phyloP scores from a whole-genome alignment of 2,329 filamentous ascomycete genomes.

The Fusarium proliferatum region DNA sequence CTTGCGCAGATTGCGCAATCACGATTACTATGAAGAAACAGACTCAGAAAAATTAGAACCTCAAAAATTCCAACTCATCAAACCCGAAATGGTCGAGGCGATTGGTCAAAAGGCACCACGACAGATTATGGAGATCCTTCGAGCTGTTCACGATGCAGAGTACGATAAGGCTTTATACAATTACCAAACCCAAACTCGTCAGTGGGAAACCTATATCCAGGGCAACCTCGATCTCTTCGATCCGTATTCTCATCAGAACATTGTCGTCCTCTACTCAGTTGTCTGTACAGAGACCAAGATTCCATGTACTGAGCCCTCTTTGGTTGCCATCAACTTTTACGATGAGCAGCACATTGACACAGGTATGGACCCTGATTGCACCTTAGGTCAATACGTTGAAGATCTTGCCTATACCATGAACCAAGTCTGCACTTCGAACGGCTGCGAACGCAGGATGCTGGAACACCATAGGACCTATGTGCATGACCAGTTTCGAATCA shows the following conservation, averaged over 20 bases:
- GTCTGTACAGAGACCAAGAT: conserved; percentile 95
- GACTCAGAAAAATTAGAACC: conserved; percentile 71
- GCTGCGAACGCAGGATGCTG: conserved; percentile 88
- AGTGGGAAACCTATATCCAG: conserved; percentile 96
- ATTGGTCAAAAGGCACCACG: conserved; percentile 82
- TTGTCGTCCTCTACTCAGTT: conserved; percentile 91
- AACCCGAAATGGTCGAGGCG: conserved; percentile 93
- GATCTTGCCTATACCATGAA: conserved; percentile 83
- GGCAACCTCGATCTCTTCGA: conserved; percentile 92
- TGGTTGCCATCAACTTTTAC: conserved; percentile 93
- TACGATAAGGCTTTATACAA: conserved; percentile 95
- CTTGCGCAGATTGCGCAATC: conserved; percentile 83
- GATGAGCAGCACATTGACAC: conserved; percentile 85
- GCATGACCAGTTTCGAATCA: conserved; percentile 93
- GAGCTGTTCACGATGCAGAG: conserved; percentile 95
- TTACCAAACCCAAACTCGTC: conserved; percentile 91
- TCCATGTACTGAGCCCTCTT: conserved; percentile 88
- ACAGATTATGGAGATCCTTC: conserved; percentile 91
- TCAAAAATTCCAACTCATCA: conserved; percentile 88
- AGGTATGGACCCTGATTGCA: conserved; percentile 85
- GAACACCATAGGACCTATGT: conserved; percentile 98
- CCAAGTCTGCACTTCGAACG: conserved; percentile 82
- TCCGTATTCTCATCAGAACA: conserved; percentile 95
- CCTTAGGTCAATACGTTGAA: conserved; percentile 94
- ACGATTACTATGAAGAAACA: conserved; percentile 70